These are phyloP conservation scores for Penicillium sp. DNA, from an alignment of 2,329 filamentous ascomycete genomes.

Conservation along the genomic window DNA sequence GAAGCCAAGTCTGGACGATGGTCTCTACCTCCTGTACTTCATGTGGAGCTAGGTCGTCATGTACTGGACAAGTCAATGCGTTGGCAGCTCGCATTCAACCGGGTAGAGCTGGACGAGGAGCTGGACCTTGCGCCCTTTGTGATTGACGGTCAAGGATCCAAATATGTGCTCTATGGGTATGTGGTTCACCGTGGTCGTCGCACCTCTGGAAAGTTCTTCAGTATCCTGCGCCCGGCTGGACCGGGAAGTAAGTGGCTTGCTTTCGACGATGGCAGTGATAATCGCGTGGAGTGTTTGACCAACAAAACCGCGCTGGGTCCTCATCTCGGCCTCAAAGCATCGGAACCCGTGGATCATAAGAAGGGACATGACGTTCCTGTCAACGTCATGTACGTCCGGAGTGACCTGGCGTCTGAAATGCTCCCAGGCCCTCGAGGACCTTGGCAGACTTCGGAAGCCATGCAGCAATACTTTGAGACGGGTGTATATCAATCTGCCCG, in stretches of 20 bases:
- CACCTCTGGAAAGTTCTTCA: slow-evolving; percentile 54
- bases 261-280: slow-evolving; percentile 52
- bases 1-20: slow-evolving; percentile 32
- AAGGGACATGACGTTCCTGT: slow-evolving; percentile 48
- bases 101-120: slow-evolving; percentile 51
- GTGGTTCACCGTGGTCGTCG: slow-evolving; percentile 55
- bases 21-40: slow-evolving; percentile 46
- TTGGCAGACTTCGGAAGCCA: slow-evolving; percentile 43
- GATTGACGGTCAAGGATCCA: slow-evolving; percentile 29
- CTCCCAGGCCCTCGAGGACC: slow-evolving; percentile 41
- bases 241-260: slow-evolving; percentile 53
- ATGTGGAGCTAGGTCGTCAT: slow-evolving; percentile 54
- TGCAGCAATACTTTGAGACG: slow-evolving; percentile 37
- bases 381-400: slow-evolving; percentile 51
- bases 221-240: slow-evolving; percentile 54
- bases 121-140: slow-evolving; percentile 41
- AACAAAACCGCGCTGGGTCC: slow-evolving; percentile 48
- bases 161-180: slow-evolving; percentile 56
- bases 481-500: slow-evolving; percentile 17
- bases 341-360: slow-evolving; percentile 39
- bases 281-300: slow-evolving; percentile 53
- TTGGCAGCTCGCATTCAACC: slow-evolving; percentile 53
- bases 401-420: slow-evolving; percentile 40
- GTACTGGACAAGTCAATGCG: slow-evolving; percentile 49
- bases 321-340: slow-evolving; percentile 44